phyloP scores from a whole-genome alignment of 306 rosid genomes.

The Amphicarpaea edgeworthii region DNA sequence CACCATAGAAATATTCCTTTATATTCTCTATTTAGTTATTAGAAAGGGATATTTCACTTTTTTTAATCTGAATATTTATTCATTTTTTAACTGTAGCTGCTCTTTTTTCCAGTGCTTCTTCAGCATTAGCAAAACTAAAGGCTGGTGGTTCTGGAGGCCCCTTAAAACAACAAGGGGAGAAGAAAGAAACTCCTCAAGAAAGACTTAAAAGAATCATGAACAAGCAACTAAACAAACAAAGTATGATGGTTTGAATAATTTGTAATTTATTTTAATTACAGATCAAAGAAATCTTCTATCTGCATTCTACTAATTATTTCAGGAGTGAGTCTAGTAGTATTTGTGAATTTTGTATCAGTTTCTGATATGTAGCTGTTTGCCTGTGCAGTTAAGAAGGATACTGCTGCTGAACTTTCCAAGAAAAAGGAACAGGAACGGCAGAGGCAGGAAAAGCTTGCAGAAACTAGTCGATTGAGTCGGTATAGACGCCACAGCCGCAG shows the following conservation, averaged over 20 bases:
- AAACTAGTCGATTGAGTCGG: slow-evolving; percentile 83
- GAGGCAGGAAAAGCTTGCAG: slow-evolving; percentile 95
- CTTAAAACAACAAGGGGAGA: slow-evolving; percentile 77
- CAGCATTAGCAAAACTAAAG: slow-evolving; percentile 84
- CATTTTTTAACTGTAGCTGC: not conserved
- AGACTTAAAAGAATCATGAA: slow-evolving; percentile 98
- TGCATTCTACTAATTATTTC: slow-evolving; percentile 14
- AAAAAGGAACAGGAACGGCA: slow-evolving; percentile 91
- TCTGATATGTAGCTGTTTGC: slow-evolving; percentile 22
- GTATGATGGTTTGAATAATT: slow-evolving; percentile 55
- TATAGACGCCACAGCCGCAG: slow-evolving; percentile 80
- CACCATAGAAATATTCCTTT: not conserved
- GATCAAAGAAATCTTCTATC: slow-evolving; percentile 36
- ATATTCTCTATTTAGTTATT: slow-evolving; percentile 11
- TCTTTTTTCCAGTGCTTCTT: slow-evolving; percentile 67
- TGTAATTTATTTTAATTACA: slow-evolving; percentile 40
- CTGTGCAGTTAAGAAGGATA: slow-evolving; percentile 89
- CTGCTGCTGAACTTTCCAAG: slow-evolving; percentile 92
- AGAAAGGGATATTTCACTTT: not conserved
- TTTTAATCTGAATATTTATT: not conserved
- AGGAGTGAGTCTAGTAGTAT: not conserved
- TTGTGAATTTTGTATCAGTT: slow-evolving; percentile 16
- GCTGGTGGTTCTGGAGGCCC: slow-evolving; percentile 79
- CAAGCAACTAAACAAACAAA: slow-evolving; percentile 91
- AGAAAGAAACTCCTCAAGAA: slow-evolving; percentile 99